Conservation (phyloP, 2,329 filamentous ascomycete genomes). For the Monosporascus cannonballus region DNA sequence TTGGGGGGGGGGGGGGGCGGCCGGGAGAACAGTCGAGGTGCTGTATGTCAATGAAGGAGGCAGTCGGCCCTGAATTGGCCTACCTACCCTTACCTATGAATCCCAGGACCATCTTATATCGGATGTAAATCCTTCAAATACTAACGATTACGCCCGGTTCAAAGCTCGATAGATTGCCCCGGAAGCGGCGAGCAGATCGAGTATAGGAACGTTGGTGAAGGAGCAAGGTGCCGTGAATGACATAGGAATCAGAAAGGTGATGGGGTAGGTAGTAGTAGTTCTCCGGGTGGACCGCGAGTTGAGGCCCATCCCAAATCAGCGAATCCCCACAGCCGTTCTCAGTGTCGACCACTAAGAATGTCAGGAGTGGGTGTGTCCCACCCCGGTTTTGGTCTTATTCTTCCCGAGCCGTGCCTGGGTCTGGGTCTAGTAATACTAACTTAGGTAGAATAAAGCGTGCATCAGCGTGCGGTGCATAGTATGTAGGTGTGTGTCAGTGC, state of each 20-base stretch:
- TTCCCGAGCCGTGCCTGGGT: conserved; percentile 5
- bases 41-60: conserved; percentile 16
- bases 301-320: conserved; percentile 25
- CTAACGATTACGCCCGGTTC: conserved; percentile 18
- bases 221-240: conserved; percentile 12
- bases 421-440: neutral
- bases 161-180: conserved; percentile 34
- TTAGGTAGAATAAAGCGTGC: neutral
- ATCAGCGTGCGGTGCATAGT: neutral
- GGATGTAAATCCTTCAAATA: conserved; percentile 11
- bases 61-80: conserved; percentile 13
- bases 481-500: neutral
- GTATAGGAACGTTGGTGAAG: conserved; percentile 55
- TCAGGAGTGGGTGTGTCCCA: conserved; percentile 14
- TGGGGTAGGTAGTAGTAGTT: conserved; percentile 26
- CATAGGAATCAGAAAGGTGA: conserved; percentile 15
- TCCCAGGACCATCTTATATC: conserved; percentile 7
- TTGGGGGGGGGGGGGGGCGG: too few species aligned
- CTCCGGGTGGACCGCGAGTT: conserved; percentile 22
- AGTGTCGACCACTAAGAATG: conserved; percentile 16
- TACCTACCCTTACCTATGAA: conserved; percentile 17
- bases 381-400: conserved; percentile 5
- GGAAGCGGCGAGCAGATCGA: conserved; percentile 49
- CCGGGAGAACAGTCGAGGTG: conserved; percentile 1
- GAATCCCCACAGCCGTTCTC: conserved; percentile 19